Base-by-base conservation (phyloP, 2,329 filamentous ascomycete species). In the Calonectria pteridis region DNA sequence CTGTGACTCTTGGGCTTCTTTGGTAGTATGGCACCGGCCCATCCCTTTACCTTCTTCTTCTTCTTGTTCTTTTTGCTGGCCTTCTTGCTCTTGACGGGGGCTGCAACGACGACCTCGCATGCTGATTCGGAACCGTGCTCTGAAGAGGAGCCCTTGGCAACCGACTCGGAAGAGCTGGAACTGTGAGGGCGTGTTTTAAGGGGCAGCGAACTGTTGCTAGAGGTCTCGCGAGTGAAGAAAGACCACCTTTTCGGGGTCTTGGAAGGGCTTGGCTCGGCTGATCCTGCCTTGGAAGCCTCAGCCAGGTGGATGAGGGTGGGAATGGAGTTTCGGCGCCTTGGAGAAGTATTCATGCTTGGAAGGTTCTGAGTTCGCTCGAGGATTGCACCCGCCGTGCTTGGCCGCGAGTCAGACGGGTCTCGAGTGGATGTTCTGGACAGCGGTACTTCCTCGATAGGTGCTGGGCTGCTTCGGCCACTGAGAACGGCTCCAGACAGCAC, bases 21-120 rank as follows among this genome's bases (percentile, higher is more conserved):
- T 20, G 91, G 90, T 10, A 95, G 86, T 71, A 94, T 93, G 2
- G 91, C 91, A 37, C 92, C 92, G 23, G 91, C 91, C 92, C 92
- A 94, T 5, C 89, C 89, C 80, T 94, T 95, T 72, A 96, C 94
- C 82, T 94, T 94, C 85, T 94, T 95, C 81, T 86, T 87, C 69
- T 84, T 83, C 64, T 84, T 84, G 71, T 78, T 81, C 59, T 83
- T 84, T 77, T 85, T 86, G 40, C 74, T 75, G 26, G 77, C 76
- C 69, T 83, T 83, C 72, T 83, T 83, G 18, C 67, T 46, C 33
- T 80, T 79, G 13, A 64, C 53, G 74, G 80, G 29, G 59, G 77
- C 16, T 67, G 73, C 35, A 7, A 78, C 80, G 2, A 75, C 62
- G 0, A 72, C 78, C 35, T 83, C 79, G 20, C 70, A 53, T 20